These are phyloP conservation scores for Priceomyces melissophilus DNA, from an alignment of 805 yeast species.

Conservation along the genomic window DNA sequence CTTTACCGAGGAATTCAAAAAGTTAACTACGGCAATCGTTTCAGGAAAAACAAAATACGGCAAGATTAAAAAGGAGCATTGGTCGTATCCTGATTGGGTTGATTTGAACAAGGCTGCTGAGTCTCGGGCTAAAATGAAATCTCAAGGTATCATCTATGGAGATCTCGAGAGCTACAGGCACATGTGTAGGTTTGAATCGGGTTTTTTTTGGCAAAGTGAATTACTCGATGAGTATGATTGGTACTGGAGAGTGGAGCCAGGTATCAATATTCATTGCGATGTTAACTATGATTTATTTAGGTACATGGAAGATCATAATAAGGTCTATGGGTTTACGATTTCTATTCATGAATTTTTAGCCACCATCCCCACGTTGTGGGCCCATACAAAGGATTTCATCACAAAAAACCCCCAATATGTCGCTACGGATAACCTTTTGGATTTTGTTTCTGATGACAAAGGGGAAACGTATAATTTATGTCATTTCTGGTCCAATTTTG, in stretches of 20 bases:
- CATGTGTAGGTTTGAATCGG: conserved; percentile 91
- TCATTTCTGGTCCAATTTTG: conserved; percentile 92
- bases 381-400: conserved; percentile 65
- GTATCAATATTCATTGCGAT: conserved; percentile 76
- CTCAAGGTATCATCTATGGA: conserved; percentile 65
- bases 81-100: conserved; percentile 85
- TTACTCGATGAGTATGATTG: conserved; percentile 73
- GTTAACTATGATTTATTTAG: conserved; percentile 83
- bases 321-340: conserved; percentile 85
- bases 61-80: conserved; percentile 73
- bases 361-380: conserved; percentile 86
- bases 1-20: conserved; percentile 78
- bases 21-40: conserved; percentile 59
- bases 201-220: conserved; percentile 81
- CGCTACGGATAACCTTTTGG: conserved; percentile 62
- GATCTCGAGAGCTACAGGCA: conserved; percentile 76
- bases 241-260: conserved; percentile 96
- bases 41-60: conserved; percentile 82
- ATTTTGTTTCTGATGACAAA: conserved; percentile 64
- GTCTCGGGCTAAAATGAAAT: conserved; percentile 56
- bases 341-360: conserved; percentile 76
- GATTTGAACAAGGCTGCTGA: conserved; percentile 68
- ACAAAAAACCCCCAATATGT: conserved; percentile 57
- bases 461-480: conserved; percentile 75
- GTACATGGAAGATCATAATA: conserved; percentile 68